Conservation (phyloP, 129 eudicot genomes). For the Calendula officinalis region DNA sequence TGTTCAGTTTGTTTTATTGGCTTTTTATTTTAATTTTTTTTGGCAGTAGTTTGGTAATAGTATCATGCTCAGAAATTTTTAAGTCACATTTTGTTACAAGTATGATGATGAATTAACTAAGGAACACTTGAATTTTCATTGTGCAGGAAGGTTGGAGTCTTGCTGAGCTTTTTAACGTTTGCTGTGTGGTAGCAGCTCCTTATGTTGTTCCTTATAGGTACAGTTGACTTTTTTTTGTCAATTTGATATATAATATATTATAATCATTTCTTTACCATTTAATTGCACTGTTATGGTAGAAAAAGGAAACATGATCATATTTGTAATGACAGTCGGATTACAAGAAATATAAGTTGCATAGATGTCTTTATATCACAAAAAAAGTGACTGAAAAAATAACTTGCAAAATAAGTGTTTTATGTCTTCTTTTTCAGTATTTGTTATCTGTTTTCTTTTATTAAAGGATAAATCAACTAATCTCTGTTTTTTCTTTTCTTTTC, state of each 20-base stretch:
- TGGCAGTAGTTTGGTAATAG: not conserved
- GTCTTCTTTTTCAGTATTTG: not conserved
- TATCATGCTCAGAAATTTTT: not conserved
- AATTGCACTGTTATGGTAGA: not conserved
- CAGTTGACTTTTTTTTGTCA: not conserved
- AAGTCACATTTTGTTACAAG: constrained; percentile 11
- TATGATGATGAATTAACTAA: constrained; percentile 17
- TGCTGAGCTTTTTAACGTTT: constrained; percentile 76
- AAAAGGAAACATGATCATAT: not conserved
- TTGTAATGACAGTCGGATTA: not conserved
- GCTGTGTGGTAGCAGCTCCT: constrained; percentile 89
- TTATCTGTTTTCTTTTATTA: constrained; percentile 1
- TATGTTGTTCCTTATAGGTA: constrained; percentile 93
- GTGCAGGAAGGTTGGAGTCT: constrained; percentile 98
- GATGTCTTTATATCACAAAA: not conserved
- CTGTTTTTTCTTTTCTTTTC: not conserved
- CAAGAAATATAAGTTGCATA: not conserved
- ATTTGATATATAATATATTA: not conserved
- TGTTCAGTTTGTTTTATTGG: not conserved
- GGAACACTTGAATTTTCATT: constrained; percentile 7
- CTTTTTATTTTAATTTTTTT: not conserved
- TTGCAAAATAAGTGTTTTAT: not conserved
- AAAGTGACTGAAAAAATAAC: too few relatives aligned
- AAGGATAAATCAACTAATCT: not conserved
- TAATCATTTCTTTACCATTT: constrained; percentile 8